phyloP scores from a whole-genome alignment of 2,329 filamentous ascomycete genomes.

The Tolypocladium tundrense region DNA sequence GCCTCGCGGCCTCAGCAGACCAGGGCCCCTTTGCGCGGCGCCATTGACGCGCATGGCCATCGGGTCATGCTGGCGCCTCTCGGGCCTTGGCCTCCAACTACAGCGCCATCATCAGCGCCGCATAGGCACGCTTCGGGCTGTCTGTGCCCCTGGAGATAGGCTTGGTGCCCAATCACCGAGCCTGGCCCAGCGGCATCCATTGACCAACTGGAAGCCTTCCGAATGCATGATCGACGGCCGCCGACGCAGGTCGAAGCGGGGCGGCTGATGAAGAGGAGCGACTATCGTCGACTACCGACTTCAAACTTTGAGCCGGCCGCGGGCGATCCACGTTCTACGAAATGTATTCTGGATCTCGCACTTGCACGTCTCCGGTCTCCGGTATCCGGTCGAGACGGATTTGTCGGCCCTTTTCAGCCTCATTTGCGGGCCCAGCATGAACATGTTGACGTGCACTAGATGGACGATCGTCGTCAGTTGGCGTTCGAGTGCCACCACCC shows the following conservation, averaged over 20 bases:
- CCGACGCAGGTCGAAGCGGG: not conserved
- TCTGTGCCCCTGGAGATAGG: not conserved
- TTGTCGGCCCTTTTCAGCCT: conserved; percentile 2
- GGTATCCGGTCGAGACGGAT: not conserved
- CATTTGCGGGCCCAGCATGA: not conserved
- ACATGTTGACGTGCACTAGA: not conserved
- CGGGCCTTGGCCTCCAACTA: not conserved
- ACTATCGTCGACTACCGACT: not conserved
- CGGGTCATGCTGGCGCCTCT: conserved; percentile 2
- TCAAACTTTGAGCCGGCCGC: not conserved
- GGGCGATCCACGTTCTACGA: not conserved
- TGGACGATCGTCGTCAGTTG: not conserved
- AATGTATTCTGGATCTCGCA: not conserved
- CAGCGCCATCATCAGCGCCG: not conserved
- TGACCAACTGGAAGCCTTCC: conserved; percentile 1
- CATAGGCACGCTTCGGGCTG: not conserved
- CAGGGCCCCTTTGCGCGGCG: not conserved
- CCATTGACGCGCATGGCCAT: conserved; percentile 8
- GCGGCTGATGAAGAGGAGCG: not conserved
- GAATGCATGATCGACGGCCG: not conserved
- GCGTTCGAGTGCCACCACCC: not conserved
- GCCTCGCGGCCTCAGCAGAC: not conserved
- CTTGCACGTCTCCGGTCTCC: not conserved
- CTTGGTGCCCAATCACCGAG: conserved; percentile 1
- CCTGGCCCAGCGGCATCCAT: not conserved